These are phyloP conservation scores for Tylopilus subfusipes DNA, from an alignment of 768 basidiomycete species.

Conservation along the genomic window DNA sequence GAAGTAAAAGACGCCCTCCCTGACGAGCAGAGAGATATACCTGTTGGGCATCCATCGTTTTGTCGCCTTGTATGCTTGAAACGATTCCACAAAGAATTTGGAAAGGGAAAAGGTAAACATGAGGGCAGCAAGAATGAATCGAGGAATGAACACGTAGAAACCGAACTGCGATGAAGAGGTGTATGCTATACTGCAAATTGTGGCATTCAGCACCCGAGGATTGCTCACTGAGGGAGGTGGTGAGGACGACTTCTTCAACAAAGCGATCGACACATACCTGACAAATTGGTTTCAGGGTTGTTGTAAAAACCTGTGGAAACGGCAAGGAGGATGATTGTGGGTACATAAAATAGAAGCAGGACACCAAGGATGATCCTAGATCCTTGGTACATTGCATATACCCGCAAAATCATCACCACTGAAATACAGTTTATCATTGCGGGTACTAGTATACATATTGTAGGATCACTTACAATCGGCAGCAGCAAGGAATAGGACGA, in stretches of 20 bases:
- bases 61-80: background rate
- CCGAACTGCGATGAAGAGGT: background rate
- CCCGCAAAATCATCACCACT: background rate
- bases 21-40: background rate
- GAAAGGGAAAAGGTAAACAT: background rate
- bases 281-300: background rate
- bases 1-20: background rate
- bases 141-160: background rate
- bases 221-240: background rate
- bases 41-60: background rate
- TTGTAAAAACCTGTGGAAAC: background rate
- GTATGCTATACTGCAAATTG: background rate
- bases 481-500: conserved; percentile 1
- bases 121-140: background rate
- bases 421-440: background rate
- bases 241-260: background rate
- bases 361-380: background rate
- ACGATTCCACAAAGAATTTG: background rate
- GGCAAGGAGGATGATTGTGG: background rate
- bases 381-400: background rate
- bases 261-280: background rate
- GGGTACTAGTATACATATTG: background rate
- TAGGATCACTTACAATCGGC: background rate
- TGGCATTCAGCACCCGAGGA: background rate
- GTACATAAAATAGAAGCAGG: background rate